phyloP scores from a whole-genome alignment of 345 rosid genomes.

The Salix dunnii region DNA sequence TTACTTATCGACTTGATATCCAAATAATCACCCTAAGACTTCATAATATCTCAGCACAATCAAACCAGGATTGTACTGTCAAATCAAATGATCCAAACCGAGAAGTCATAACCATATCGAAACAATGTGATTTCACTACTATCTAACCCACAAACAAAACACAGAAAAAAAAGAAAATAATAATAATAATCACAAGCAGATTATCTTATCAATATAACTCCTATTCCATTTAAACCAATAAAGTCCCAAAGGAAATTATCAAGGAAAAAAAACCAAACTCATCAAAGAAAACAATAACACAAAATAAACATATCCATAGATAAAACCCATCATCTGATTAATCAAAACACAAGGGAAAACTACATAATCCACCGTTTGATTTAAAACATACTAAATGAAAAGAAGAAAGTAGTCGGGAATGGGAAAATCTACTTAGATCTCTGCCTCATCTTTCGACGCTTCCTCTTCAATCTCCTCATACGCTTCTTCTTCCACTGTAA shows the following conservation, averaged over 20 bases:
- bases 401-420: background rate
- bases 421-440: constrained; percentile 34
- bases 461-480: constrained; percentile 52
- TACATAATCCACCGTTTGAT: background rate
- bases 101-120: too few relatives aligned
- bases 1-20: too few relatives aligned
- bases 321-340: background rate
- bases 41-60: too few relatives aligned
- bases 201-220: too few relatives aligned
- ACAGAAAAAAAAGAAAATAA: too few relatives aligned
- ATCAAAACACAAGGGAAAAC: background rate
- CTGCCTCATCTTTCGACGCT: constrained; percentile 51
- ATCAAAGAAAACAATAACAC: background rate
- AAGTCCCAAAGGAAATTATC: background rate
- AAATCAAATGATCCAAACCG: too few relatives aligned
- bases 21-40: too few relatives aligned
- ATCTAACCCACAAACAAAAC: too few relatives aligned
- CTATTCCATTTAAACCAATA: too few relatives aligned
- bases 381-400: background rate
- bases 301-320: background rate
- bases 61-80: too few relatives aligned
- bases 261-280: background rate
- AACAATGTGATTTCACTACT: too few relatives aligned
- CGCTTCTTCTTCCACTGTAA: constrained; percentile 49
- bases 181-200: too few relatives aligned